Evolutionary conservation across 345 rosid species (phyloP).

Genomic region (Citrus medica): DNA sequence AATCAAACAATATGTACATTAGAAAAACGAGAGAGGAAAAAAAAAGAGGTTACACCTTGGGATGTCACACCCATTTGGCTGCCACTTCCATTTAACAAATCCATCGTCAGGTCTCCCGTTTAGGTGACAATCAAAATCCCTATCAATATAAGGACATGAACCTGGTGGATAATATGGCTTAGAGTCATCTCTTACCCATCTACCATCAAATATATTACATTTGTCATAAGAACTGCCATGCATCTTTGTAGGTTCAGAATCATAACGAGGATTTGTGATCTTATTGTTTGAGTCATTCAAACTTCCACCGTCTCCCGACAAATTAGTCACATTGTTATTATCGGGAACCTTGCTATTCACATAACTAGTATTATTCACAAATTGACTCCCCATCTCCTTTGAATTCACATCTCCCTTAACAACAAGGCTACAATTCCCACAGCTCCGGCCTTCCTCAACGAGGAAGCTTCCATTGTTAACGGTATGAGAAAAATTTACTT

Average conservation of each 20-base stretch:
- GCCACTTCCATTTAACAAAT: slow-evolving; percentile 79
- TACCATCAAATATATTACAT: slow-evolving; percentile 78
- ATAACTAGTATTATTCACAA: not conserved
- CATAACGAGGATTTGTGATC: not conserved
- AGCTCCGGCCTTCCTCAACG: not conserved
- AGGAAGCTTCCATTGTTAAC: slow-evolving; percentile 12
- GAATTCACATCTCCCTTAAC: slow-evolving; percentile 7
- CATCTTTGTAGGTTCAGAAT: not conserved
- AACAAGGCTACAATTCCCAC: slow-evolving; percentile 13
- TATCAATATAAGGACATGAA: slow-evolving; percentile 79
- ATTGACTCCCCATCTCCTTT: slow-evolving; percentile 4
- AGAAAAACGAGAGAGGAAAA: not conserved
- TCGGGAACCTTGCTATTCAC: not conserved
- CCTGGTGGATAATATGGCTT: slow-evolving; percentile 71
- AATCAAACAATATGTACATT: not conserved
- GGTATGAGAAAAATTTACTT: slow-evolving; percentile 3
- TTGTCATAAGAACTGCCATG: slow-evolving; percentile 18
- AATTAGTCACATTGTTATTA: slow-evolving; percentile 10
- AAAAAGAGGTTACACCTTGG: slow-evolving; percentile 44
- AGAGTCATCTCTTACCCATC: slow-evolving; percentile 68
- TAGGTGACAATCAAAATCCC: slow-evolving; percentile 64
- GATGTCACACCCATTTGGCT: slow-evolving; percentile 67
- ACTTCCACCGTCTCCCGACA: not conserved
- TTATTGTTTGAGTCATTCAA: not conserved
- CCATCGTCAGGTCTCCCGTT: slow-evolving; percentile 77